Conservation (phyloP, 78 protist genomes). For the Corallochytrium limacisporum region DNA sequence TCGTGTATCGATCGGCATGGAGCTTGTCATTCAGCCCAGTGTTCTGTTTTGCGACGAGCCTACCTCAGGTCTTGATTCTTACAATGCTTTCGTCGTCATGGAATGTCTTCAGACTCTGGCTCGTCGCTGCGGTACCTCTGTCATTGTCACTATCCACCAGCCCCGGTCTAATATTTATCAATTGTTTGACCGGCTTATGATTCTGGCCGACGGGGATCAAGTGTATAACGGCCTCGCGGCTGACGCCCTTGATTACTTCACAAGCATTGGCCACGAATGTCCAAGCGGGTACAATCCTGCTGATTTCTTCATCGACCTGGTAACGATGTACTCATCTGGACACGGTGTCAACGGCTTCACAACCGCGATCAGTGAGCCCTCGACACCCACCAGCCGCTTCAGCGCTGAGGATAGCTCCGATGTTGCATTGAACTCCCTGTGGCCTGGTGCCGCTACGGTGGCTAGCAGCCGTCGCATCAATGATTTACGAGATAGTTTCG, state of each 20-base stretch:
- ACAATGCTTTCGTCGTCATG: neutral
- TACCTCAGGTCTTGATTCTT: neutral
- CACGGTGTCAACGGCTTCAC: too few species aligned
- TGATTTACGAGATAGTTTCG: too few species aligned
- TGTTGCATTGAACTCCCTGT: too few species aligned
- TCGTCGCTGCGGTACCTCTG: neutral
- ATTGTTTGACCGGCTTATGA: conserved; percentile 40
- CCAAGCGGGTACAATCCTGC: conserved; percentile 27
- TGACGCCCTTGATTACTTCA: conserved; percentile 6
- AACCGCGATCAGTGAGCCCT: too few species aligned
- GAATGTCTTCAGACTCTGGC: neutral
- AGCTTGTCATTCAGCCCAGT: neutral
- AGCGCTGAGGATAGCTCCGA: too few species aligned
- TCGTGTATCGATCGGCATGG: conserved; percentile 11
- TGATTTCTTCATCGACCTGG: conserved; percentile 12
- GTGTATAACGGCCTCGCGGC: conserved; percentile 1
- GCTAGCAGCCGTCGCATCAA: too few species aligned
- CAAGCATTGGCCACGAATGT: conserved; percentile 3
- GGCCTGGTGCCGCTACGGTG: too few species aligned
- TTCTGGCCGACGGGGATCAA: conserved; percentile 38
- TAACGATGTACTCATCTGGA: too few species aligned
- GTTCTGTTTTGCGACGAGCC: neutral
- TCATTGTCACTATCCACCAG: conserved; percentile 55
- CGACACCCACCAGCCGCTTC: too few species aligned
- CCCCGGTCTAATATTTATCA: conserved; percentile 60